Percentiles rank a stretch among this genome's conserved stretches.
phyloP scores from a whole-genome alignment of 2,329 filamentous ascomycete genomes.

The Penicillium sclerotigenum region DNA sequence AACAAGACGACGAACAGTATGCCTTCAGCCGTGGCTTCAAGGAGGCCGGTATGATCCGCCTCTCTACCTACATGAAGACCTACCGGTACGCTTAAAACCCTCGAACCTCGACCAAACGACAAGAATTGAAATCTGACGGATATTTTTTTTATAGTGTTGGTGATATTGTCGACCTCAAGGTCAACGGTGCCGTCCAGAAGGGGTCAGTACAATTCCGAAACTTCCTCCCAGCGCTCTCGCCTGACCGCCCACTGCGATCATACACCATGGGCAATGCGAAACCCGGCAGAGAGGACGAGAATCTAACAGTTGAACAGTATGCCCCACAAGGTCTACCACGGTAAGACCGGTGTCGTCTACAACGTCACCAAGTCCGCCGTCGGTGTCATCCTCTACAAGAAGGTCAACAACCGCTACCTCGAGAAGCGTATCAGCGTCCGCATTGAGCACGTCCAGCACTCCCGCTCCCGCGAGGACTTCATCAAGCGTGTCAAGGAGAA shows the following conservation, averaged over 20 bases:
- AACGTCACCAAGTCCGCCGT: conserved; percentile 98
- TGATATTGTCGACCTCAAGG: conserved; percentile 98
- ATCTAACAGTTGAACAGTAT: conserved; percentile 59
- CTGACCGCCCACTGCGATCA: conserved; percentile 1
- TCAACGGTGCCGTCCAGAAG: conserved; percentile 98
- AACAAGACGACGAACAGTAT: conserved; percentile 56
- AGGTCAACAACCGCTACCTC: conserved; percentile 98
- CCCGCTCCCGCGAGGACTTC: conserved; percentile 95
- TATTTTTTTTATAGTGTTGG: conserved; percentile 64
- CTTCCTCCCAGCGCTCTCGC: neutral
- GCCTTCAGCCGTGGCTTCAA: conserved; percentile 94
- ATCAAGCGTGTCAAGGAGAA: conserved; percentile 94
- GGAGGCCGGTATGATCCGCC: conserved; percentile 87
- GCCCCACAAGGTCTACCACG: conserved; percentile 99
- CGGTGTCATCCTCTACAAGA: conserved; percentile 99
- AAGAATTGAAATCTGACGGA: conserved; percentile 45
- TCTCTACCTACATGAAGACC: conserved; percentile 90
- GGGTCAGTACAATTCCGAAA: conserved; percentile 62
- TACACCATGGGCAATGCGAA: conserved; percentile 5
- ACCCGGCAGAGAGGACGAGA: neutral
- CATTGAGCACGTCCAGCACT: conserved; percentile 93
- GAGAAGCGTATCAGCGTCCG: conserved; percentile 99
- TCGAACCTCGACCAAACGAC: conserved; percentile 20
- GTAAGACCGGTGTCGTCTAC: conserved; percentile 97
- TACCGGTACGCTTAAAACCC: conserved; percentile 66